These are phyloP conservation scores for Sphaerostilbella broomeana DNA, from an alignment of 2,329 filamentous ascomycete species.

Conservation along the genomic window DNA sequence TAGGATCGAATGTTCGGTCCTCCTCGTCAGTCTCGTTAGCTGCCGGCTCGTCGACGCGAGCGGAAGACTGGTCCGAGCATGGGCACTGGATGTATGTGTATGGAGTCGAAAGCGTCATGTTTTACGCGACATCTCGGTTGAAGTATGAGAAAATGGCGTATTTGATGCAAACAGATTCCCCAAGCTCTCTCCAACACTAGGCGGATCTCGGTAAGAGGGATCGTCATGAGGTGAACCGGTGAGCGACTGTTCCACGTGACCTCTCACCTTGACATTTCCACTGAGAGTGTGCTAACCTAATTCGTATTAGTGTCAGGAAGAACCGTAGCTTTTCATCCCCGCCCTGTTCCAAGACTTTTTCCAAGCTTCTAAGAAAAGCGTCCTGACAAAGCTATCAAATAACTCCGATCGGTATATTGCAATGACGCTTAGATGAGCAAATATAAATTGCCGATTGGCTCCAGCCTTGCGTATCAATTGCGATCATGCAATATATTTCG, in stretches of 20 bases:
- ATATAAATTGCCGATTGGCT: conserved; percentile 1
- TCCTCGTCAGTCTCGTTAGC: conserved; percentile 47
- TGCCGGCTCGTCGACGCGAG: conserved; percentile 25
- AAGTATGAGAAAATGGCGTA: neutral
- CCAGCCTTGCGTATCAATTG: too few species aligned
- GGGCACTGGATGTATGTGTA: conserved; percentile 64
- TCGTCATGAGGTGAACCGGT: conserved; percentile 6
- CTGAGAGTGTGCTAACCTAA: too few species aligned
- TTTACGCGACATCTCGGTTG: conserved; percentile 12
- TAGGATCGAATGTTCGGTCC: conserved; percentile 78
- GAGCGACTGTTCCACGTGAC: conserved; percentile 5
- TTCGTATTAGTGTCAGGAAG: too few species aligned
- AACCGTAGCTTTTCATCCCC: too few species aligned
- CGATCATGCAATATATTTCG: neutral
- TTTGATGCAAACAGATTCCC: neutral
- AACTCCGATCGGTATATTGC: conserved; percentile 7
- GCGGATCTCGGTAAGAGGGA: conserved; percentile 7
- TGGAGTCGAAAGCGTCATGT: conserved; percentile 48
- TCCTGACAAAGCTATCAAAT: conserved; percentile 4
- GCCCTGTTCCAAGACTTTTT: too few species aligned
- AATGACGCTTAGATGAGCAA: conserved; percentile 10
- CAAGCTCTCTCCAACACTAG: neutral
- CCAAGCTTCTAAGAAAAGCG: too few species aligned
- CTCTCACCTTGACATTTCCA: too few species aligned
- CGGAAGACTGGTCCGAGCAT: conserved; percentile 45